Evolutionary conservation across 441 rosid genomes (phyloP).

Genomic region (Adansonia madagascariensis): DNA sequence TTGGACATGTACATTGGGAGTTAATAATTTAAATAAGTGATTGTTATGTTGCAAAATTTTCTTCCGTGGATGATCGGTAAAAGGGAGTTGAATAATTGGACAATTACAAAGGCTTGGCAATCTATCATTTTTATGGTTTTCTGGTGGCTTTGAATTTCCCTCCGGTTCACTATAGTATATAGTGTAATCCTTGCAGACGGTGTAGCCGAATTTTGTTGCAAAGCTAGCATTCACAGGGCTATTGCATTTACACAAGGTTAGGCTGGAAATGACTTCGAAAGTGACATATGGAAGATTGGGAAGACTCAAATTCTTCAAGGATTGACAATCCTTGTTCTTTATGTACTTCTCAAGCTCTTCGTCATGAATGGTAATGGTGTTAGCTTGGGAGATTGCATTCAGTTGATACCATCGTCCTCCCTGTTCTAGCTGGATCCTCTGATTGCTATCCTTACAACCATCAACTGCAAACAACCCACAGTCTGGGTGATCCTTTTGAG

Average conservation of each 20-base stretch:
- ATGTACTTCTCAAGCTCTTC: not conserved
- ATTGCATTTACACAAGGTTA: conserved; percentile 38
- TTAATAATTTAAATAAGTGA: not conserved
- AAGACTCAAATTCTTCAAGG: conserved; percentile 34
- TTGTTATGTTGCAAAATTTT: no score
- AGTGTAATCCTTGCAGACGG: conserved; percentile 26
- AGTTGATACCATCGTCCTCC: conserved; percentile 32
- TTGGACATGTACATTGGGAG: not conserved
- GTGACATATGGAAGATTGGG: conserved; percentile 38
- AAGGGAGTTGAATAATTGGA: conserved; percentile 5
- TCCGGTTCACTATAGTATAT: not conserved
- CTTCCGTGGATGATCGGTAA: not conserved
- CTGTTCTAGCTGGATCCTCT: conserved; percentile 35
- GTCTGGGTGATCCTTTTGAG: conserved; percentile 14
- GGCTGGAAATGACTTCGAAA: not conserved
- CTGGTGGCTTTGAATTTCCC: not conserved
- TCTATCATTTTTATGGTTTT: not conserved
- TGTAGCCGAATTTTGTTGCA: not conserved
- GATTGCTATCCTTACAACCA: conserved; percentile 18
- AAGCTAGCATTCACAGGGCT: no score
- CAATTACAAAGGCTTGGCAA: not conserved
- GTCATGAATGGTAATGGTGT: conserved; percentile 22
- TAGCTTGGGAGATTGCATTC: conserved; percentile 35
- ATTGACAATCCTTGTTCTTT: conserved; percentile 19
- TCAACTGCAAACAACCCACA: conserved; percentile 41